A percentile compares a stretch with the other conserved stretches of the same genome.
Evolutionary conservation across 2,329 filamentous ascomycete species (phyloP).

Genomic region (Cytospora mali): DNA sequence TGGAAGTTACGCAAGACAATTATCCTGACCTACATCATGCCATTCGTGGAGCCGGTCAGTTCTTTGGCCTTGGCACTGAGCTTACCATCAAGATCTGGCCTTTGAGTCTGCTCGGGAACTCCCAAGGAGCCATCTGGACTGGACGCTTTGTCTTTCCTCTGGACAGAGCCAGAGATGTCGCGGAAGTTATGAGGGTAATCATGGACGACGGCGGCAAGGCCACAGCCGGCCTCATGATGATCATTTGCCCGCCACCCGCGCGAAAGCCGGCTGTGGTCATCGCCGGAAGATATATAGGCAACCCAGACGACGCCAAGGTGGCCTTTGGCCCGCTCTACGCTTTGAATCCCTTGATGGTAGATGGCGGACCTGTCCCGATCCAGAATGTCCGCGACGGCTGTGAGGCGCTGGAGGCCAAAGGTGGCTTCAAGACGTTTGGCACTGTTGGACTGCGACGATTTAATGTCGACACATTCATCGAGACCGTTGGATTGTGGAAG

Average conservation of each 20-base stretch:
- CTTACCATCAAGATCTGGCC: conserved; percentile 34
- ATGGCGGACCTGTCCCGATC: conserved; percentile 31
- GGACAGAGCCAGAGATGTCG: conserved; percentile 34
- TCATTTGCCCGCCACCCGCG: conserved; percentile 32
- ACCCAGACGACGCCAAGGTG: conserved; percentile 27
- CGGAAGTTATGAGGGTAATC: conserved; percentile 31
- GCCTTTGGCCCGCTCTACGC: conserved; percentile 34
- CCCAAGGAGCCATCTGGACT: conserved; percentile 33
- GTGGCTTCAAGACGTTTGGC: conserved; percentile 34
- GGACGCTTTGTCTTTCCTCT: conserved; percentile 36
- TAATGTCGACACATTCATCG: conserved; percentile 25
- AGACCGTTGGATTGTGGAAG: conserved; percentile 28
- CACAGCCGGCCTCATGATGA: conserved; percentile 32
- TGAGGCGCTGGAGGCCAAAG: conserved; percentile 32
- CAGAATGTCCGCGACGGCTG: conserved; percentile 33
- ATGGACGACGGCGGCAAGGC: conserved; percentile 28
- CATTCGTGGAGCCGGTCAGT: conserved; percentile 39
- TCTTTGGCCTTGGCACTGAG: conserved; percentile 39
- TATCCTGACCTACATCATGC: conserved; percentile 38
- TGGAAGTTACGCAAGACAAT: conserved; percentile 32
- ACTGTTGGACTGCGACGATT: conserved; percentile 33
- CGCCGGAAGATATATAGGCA: conserved; percentile 30
- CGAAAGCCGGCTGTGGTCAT: conserved; percentile 30
- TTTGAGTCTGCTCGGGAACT: conserved; percentile 31
- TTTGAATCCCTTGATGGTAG: conserved; percentile 30